Percentiles rank a stretch among this genome's conserved stretches.
Conservation (phyloP, 768 basidiomycete species). For the Lentinula sp. region DNA sequence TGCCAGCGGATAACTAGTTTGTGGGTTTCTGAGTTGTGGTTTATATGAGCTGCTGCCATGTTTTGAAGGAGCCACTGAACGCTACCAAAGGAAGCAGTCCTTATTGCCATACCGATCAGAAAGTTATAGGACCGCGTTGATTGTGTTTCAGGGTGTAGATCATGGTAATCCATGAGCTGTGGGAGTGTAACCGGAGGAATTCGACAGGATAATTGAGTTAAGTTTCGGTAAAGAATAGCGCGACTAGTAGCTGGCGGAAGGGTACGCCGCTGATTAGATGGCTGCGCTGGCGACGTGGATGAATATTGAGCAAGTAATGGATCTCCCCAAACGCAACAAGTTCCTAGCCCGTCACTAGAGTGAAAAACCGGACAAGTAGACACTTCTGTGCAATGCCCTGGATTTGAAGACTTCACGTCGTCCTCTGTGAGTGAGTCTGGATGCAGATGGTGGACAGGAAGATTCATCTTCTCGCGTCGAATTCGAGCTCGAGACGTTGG, state of each 20-base stretch:
- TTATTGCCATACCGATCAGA: slow-evolving; percentile 43
- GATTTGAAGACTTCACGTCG: slow-evolving; percentile 20
- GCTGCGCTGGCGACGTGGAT: slow-evolving; percentile 1
- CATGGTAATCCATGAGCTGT: slow-evolving; percentile 46
- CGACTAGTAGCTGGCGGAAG: slow-evolving; percentile 24
- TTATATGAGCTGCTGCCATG: slow-evolving; percentile 40
- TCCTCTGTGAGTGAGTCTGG: slow-evolving; percentile 16
- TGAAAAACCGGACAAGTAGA: not conserved
- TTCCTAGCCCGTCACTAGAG: not conserved
- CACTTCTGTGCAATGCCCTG: slow-evolving; percentile 12
- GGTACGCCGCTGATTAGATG: slow-evolving; percentile 1
- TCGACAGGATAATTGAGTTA: slow-evolving; percentile 21
- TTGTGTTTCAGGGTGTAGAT: slow-evolving; percentile 26
- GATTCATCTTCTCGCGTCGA: not conserved
- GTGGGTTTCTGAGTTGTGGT: slow-evolving; percentile 46
- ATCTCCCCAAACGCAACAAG: not conserved
- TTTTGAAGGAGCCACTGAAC: slow-evolving; percentile 36
- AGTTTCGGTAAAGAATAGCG: slow-evolving; percentile 32
- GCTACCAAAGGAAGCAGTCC: slow-evolving; percentile 40
- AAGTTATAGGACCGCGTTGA: slow-evolving; percentile 42
- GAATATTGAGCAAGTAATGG: not conserved
- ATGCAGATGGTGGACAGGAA: slow-evolving; percentile 10
- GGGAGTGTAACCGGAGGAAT: slow-evolving; percentile 24
- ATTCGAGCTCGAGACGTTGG: not conserved
- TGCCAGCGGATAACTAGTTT: slow-evolving; percentile 53